Base-by-base conservation (phyloP, 768 basidiomycete species). In the Leccinum boreale region DNA sequence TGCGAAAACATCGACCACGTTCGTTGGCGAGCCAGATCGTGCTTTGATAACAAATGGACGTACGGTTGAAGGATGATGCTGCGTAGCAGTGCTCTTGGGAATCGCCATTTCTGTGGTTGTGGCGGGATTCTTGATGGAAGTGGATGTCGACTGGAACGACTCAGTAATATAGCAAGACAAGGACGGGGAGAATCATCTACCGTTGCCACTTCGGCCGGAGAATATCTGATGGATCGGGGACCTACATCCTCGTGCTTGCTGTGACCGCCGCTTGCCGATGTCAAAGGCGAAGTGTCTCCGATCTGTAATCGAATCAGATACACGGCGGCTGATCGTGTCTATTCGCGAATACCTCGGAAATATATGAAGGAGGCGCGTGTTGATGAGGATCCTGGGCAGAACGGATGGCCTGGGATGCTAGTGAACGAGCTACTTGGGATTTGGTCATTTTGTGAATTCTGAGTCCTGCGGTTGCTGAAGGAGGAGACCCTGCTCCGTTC, bases 221-320 rank as follows among this genome's bases (percentile, higher is more conserved):
- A 49, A 28, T 58, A 2, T 48, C 36, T 65, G 46, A 47, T 28
- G 33, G 63, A 58, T 50, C 52, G 33, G 51, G 62, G n/a, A 35
- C 35, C 55, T 48, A 49, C 36, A 44, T 53, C 58, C 33, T 17
- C 42, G 42, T 44, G 42, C 19, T 44, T 49, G 29, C 29, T 35
- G 44, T 54, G 46, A 31, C 11, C 47, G 29, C 55, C 33, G 48
- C 45, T 58, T 29, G 60, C 51, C 29, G 57, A 56, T 15, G 56
- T 56, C 48, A 61, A 67, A 58, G 65, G 57, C 9, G 57, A n/a
- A 39, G 52, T 3, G 12, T 48, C 49, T 10, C 59, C 64, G 15
- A 57, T 58, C 70, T 70, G 51, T 19, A 24, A 45, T 31, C 23
- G 52, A 52, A 26, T 70, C 36, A 66, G 69, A 62, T 53, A 53